A percentile compares a stretch with the other conserved stretches of the same genome.
Evolutionary conservation across 805 yeast genomes (phyloP).

Genomic region (Zygotorulaspora florentina): DNA sequence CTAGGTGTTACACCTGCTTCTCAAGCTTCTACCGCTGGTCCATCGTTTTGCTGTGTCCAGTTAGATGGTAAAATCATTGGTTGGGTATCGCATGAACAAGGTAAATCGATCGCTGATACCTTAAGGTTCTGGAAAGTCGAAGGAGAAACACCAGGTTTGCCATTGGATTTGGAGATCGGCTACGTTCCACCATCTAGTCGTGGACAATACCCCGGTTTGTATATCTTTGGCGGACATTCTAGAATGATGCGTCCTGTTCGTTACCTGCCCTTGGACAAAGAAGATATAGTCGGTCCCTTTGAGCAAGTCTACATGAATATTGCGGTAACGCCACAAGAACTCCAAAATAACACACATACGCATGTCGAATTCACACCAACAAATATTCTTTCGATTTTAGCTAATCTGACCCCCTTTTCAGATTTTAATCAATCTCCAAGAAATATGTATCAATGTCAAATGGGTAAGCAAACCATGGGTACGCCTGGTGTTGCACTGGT

Average conservation of each 20-base stretch:
- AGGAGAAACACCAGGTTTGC: conserved; percentile 63
- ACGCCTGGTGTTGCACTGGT: conserved; percentile 95
- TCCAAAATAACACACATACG: conserved; percentile 71
- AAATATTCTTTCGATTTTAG: conserved; percentile 87
- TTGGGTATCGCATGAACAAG: conserved; percentile 90
- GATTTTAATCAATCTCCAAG: conserved; percentile 99
- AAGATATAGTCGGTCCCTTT: conserved; percentile 92
- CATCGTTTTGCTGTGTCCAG: conserved; percentile 83
- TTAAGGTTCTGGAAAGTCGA: conserved; percentile 90
- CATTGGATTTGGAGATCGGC: conserved; percentile 86
- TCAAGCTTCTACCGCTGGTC: conserved; percentile 81
- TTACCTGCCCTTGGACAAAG: conserved; percentile 77
- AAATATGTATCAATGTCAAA: conserved; percentile 99
- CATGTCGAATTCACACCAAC: conserved; percentile 97
- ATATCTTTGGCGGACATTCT: conserved; percentile 83
- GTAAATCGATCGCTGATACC: conserved; percentile 80
- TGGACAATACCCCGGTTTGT: conserved; percentile 97
- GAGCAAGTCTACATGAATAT: conserved; percentile 96
- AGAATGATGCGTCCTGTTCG: conserved; percentile 96
- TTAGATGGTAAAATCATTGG: conserved; percentile 90
- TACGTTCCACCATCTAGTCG: conserved; percentile 92
- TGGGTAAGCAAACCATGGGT: conserved; percentile 99
- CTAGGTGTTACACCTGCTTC: conserved; percentile 77
- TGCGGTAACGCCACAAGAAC: conserved; percentile 92
- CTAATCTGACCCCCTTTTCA: conserved; percentile 95